Evolutionary conservation across 805 yeast genomes (phyloP), one percentile per base, ranked within the genome.

Genomic region (Metschnikowia kunwiensis): DNA sequence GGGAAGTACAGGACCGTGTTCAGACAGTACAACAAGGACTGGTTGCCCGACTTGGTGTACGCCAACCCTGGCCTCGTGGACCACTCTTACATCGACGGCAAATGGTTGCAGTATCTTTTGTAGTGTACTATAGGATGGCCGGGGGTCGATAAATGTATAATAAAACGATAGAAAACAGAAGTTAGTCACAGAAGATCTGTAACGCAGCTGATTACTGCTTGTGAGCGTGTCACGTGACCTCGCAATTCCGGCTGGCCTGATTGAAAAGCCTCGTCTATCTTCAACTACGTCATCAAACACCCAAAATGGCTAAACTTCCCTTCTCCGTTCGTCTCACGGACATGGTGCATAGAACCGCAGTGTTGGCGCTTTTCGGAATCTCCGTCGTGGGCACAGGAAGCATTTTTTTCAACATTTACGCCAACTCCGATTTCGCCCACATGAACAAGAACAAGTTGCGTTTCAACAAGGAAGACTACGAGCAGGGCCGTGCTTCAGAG

Each of bases 321-420:
- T 55, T 63, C 31, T 54, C 60, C 38, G 74, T 67, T 17, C 68
- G 72, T 53, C 58, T 63, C 24, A 67, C 74, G 33, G 74, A 68
- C 46, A 60, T 60, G 26, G 54, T 67, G 21, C 74, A 68, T 51
- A 61, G 74, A 54, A 46, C 63, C 24, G 54, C 71, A 5, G 71
- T 68, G 7, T 60, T 65, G 24, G 70, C 50, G 12, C 47, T 50
- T 26, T 42, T 50, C 19, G 72, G 73, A 3, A 57, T 67, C 47
- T 62, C 68, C 46, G 60, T 61, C 34, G 61, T 62, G 36, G 73
- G 72, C 10, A 29, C 61, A 16, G 72, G 71, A 20, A 51, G 67
- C 38, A 59, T 66, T 20, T 24, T 58, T 7, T 68, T 63, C 54
- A 68, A 68, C 49, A 38, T 68, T 19, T 68, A 60, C 51, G 62